Percentiles rank a stretch among this genome's conserved stretches.
phyloP scores from a whole-genome alignment of 306 rosid species.

The Canavalia gladiata region DNA sequence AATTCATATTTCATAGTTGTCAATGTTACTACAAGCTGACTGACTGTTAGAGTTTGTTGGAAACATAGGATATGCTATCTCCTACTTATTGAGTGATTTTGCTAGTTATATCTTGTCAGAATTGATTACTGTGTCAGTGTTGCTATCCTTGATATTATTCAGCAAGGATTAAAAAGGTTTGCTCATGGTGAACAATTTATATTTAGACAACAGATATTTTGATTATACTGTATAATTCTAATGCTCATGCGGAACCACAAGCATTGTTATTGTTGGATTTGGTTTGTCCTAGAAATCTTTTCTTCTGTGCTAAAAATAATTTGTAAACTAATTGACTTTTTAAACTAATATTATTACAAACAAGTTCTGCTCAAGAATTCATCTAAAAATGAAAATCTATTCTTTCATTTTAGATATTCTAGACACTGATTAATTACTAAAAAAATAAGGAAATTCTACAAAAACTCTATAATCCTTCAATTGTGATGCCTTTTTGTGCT shows the following conservation, averaged over 20 bases:
- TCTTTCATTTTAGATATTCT: too few relatives aligned
- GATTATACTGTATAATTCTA: neutral
- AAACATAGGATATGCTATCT: slow-evolving; percentile 14
- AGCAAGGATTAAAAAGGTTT: neutral
- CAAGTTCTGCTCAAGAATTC: too few relatives aligned
- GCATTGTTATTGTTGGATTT: too few relatives aligned
- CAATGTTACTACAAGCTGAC: neutral
- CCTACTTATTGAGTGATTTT: neutral
- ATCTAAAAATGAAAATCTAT: too few relatives aligned
- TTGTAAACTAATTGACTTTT: too few relatives aligned
- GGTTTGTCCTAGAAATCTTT: too few relatives aligned
- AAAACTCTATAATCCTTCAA: too few relatives aligned
- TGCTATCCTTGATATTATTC: slow-evolving; percentile 13
- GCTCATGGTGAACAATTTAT: slow-evolving; percentile 6
- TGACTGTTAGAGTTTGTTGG: slow-evolving; percentile 10
- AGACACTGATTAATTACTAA: too few relatives aligned
- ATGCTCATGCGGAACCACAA: neutral
- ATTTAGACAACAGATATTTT: neutral
- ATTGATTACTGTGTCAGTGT: neutral
- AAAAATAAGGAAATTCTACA: too few relatives aligned
- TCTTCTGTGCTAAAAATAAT: too few relatives aligned
- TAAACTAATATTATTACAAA: too few relatives aligned
- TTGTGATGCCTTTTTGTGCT: too few relatives aligned
- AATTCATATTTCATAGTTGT: neutral
- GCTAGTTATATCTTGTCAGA: slow-evolving; percentile 4